Evolutionary conservation across 345 rosid genomes (phyloP), one percentile per base, ranked within the genome.

Genomic region (Murraya paniculata): DNA sequence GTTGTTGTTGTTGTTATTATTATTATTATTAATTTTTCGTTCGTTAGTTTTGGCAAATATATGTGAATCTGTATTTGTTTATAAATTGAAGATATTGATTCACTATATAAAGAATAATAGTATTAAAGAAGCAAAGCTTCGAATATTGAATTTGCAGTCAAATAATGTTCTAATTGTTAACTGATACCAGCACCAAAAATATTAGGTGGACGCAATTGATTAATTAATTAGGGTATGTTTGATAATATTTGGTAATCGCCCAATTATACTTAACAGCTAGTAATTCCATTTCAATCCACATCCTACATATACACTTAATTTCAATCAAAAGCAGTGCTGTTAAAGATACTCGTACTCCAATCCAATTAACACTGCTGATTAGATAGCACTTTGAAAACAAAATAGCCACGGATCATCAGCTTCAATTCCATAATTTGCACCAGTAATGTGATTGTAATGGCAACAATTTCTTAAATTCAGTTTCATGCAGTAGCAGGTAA

Each of bases 1-100:
- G n/a, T n/a, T n/a, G n/a, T 58, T 64, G 61, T 55, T 76, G 71
- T 77, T 84, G 28, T 84, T 84, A 48, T 61, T 76, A 74, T 77
- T 81, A 48, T 84, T 36, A 7, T 25, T 57, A 30, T 73, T 30
- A 73, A 70, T 72, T 65, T 80, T 65, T 78, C 73, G 64, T 64
- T 64, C 66, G 6, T 33, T 78, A 13, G 64, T 50, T 74, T 56
- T 62, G 24, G 38, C 31, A 68, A 39, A 7, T 61, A 38, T 50
- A n/a, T 66, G 38, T 76, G 1, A 4, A 56, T 81, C 74, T 58
- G 36, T 76, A 45, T 39, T 50, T 83, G 71, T 74, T 55, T 18
- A 7, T 76, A 33, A 56, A 68, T 38, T 84, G 21, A 80, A 82
- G 21, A 80, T 56, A 78, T 60, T 53, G 58, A 41, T 76, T 72